These are phyloP conservation scores for Postia placenta DNA, from an alignment of 768 basidiomycete species.

Conservation along the genomic window DNA sequence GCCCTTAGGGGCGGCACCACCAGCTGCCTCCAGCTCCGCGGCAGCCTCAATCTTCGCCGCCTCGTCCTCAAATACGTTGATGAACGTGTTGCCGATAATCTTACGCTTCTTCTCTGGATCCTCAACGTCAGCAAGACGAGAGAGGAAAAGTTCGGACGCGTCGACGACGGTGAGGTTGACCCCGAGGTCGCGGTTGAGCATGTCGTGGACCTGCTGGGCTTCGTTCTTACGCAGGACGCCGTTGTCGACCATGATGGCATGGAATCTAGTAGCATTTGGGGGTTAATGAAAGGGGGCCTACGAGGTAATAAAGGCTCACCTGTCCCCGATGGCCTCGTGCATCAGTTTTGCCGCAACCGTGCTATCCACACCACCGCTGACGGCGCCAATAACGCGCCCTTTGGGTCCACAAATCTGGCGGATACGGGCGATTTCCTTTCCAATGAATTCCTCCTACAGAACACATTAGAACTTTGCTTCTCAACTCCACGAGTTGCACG, in stretches of 20 bases:
- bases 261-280: constrained; percentile 62
- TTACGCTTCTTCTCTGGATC: constrained; percentile 97
- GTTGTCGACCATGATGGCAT: constrained; percentile 99
- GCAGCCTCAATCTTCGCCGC: constrained; percentile 81
- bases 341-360: constrained; percentile 98
- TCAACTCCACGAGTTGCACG: not conserved
- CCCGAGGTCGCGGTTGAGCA: constrained; percentile 90
- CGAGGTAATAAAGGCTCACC: constrained; percentile 37
- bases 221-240: constrained; percentile 93
- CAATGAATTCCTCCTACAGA: constrained; percentile 89
- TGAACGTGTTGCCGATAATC: constrained; percentile 98
- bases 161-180: constrained; percentile 96
- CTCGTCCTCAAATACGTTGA: constrained; percentile 95
- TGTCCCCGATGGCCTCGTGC: constrained; percentile 98
- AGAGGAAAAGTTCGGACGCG: constrained; percentile 89
- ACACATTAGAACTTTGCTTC: not conserved
- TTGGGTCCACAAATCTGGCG: constrained; percentile 89
- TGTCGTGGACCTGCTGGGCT: constrained; percentile 83
- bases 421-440: constrained; percentile 92
- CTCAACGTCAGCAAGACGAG: constrained; percentile 82
- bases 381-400: constrained; percentile 96
- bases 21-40: constrained; percentile 69
- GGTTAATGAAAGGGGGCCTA: not conserved
- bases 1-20: constrained; percentile 71
- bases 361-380: constrained; percentile 96